Evolutionary conservation across 805 yeast genomes (phyloP), one percentile per base, ranked within the genome.

Genomic region (Lipomyces anomalus): DNA sequence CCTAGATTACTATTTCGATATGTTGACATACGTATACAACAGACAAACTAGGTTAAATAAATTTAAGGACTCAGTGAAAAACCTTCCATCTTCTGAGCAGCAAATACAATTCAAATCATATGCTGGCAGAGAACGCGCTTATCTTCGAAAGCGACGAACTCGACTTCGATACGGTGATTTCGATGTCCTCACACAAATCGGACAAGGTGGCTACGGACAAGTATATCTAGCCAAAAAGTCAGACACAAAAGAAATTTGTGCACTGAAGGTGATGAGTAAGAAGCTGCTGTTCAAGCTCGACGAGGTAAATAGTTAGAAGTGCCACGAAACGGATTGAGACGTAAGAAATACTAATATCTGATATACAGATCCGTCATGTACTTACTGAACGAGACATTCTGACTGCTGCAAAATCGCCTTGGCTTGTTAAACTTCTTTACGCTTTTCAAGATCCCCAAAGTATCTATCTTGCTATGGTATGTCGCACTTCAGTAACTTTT

Each of bases 201-300:
- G 99, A 11, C 98, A 92, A 70, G 99, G 99, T 61, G 99, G 99
- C 2, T 92, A 92, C 62, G 99, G 99, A 21, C 97, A 92, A 67
- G 99, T 92, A n/a, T 92, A 86, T 59, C 69, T 92, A 52, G 97
- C 99, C 1, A 77, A 89, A 56, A 92, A 92, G 71, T 82, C 80
- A 56, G 99, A 92, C 61, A 88, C 97, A 1, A 79, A 81, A 53
- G 99, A 92, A 66, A 83, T 92, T 38, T 90, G 96, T 67, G 99
- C 99, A 1, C 72, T 92, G 58, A 92, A 92, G 64, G 85, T 92
- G 11, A 73, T 92, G 61, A 89, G 87, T 64, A 92, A 92, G 65
- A 82, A 82, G 59, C 72, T 89, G 57, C 72, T 90, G 54, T 80
- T 85, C 49, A 89, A 85, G 66, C 77, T 88, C 53, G 95, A 92